A percentile compares a stretch with the other conserved stretches of the same genome.
phyloP scores from a whole-genome alignment of 2,329 filamentous ascomycete species.

The Penicillium sp. region DNA sequence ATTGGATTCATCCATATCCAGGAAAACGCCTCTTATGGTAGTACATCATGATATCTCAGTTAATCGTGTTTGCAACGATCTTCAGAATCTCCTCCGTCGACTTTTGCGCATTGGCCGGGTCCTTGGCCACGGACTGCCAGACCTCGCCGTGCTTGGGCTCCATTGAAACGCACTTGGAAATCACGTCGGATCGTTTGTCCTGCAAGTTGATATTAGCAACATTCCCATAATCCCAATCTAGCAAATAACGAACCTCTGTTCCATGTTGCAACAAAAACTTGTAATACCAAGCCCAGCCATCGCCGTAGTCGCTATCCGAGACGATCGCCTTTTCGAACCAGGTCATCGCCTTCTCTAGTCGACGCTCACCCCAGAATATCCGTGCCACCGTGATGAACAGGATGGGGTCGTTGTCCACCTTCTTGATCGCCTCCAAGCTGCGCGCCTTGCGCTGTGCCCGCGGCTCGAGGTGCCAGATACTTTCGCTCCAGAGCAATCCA shows the following conservation, averaged over 20 bases:
- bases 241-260: conserved; percentile 58
- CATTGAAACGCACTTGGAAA: conserved; percentile 74
- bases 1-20: neutral
- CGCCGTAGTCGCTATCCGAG: conserved; percentile 80
- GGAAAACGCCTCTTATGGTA: conserved; percentile 6
- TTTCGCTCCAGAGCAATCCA: conserved; percentile 87
- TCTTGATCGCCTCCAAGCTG: conserved; percentile 91
- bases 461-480: conserved; percentile 90
- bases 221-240: conserved; percentile 4
- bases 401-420: conserved; percentile 86
- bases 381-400: conserved; percentile 89
- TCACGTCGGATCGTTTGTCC: conserved; percentile 83
- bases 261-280: conserved; percentile 91
- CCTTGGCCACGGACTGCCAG: conserved; percentile 84
- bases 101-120: conserved; percentile 75
- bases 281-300: conserved; percentile 98
- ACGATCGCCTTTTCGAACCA: conserved; percentile 98
- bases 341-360: conserved; percentile 86
- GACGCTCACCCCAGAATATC: conserved; percentile 93
- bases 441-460: conserved; percentile 90
- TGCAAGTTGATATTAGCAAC: conserved; percentile 23
- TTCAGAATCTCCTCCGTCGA: conserved; percentile 77
- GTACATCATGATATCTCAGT: conserved; percentile 20
- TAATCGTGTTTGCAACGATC: conserved; percentile 60
- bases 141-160: conserved; percentile 91